Evolutionary conservation across 345 rosid genomes (phyloP).

Genomic region (Corchorus olitorius): DNA sequence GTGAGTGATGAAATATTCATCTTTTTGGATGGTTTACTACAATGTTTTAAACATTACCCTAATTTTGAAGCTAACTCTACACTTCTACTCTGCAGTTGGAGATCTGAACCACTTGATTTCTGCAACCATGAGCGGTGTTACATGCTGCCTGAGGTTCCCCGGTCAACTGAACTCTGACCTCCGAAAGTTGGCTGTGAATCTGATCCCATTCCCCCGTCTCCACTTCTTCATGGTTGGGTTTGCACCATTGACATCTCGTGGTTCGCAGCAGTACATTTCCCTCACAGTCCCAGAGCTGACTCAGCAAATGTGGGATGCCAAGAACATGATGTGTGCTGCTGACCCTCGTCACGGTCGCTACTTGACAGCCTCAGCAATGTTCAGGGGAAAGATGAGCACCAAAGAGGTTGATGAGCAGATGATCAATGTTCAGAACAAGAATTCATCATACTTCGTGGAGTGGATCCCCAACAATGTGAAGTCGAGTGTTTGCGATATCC

Average conservation of each 20-base stretch:
- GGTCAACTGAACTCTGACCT: slow-evolving; percentile 97
- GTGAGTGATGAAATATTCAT: slow-evolving; percentile 44
- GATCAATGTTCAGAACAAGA: slow-evolving; percentile 94
- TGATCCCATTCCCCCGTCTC: slow-evolving; percentile 96
- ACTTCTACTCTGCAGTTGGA: slow-evolving; percentile 61
- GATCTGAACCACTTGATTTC: slow-evolving; percentile 96
- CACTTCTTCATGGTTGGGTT: slow-evolving; percentile 99
- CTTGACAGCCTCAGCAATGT: slow-evolving; percentile 96
- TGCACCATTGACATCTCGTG: slow-evolving; percentile 74
- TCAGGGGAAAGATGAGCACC: slow-evolving; percentile 98
- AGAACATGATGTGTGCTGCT: slow-evolving; percentile 99
- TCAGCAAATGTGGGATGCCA: slow-evolving; percentile 85
- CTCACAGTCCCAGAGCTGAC: slow-evolving; percentile 67
- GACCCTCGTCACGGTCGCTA: slow-evolving; percentile 98
- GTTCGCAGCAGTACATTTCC: slow-evolving; percentile 61
- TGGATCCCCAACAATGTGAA: slow-evolving; percentile 81
- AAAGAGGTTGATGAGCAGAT: slow-evolving; percentile 98
- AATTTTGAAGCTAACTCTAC: slow-evolving; percentile 2
- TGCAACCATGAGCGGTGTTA: slow-evolving; percentile 95
- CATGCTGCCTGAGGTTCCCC: slow-evolving; percentile 96
- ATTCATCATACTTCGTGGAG: slow-evolving; percentile 93
- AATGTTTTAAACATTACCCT: not conserved
- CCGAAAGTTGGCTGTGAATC: slow-evolving; percentile 89
- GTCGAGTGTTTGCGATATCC: slow-evolving; percentile 54
- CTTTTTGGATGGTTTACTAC: not conserved